These are phyloP conservation scores for Bonia amplexicaulis DNA, from an alignment of 176 grass and related monocot genomes.

Conservation along the genomic window DNA sequence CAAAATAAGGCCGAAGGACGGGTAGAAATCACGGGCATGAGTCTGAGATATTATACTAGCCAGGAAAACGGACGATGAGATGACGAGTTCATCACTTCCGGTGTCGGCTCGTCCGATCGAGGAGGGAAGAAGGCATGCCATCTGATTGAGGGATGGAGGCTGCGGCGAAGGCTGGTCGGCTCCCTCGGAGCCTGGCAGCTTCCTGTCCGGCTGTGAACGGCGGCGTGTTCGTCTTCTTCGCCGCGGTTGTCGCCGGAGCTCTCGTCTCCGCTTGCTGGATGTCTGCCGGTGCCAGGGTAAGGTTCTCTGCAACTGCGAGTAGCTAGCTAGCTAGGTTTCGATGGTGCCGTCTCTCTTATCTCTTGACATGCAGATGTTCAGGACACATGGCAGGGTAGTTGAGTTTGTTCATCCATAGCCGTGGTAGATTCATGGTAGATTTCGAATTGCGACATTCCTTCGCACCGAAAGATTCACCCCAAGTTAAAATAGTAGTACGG, in stretches of 20 bases:
- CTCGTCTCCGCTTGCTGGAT: conserved; percentile 39
- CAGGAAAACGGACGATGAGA: not conserved
- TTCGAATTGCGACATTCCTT: not conserved
- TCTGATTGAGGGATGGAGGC: conserved; percentile 16
- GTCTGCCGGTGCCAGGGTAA: conserved; percentile 29
- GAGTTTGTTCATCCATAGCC: not conserved
- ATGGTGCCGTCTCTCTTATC: too few species aligned
- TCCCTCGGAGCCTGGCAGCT: conserved; percentile 20
- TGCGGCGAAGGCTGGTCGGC: not conserved
- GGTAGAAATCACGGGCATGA: not conserved
- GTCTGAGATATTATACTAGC: not conserved
- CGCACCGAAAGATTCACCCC: not conserved
- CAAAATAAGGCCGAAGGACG: not conserved
- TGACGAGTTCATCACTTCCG: not conserved
- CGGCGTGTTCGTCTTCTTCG: conserved; percentile 39
- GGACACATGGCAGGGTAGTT: not conserved
- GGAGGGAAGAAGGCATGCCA: not conserved
- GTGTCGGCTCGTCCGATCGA: not conserved
- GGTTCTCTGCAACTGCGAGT: not conserved
- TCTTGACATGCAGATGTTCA: not conserved
- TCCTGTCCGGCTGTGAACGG: conserved; percentile 9
- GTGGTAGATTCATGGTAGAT: not conserved
- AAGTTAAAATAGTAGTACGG: not conserved
- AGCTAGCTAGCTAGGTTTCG: not conserved
- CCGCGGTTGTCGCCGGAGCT: conserved; percentile 38